Evolutionary conservation across 1,139 yeast species (phyloP), one percentile per base, ranked within the genome.

Genomic region (Pichia sp.): DNA sequence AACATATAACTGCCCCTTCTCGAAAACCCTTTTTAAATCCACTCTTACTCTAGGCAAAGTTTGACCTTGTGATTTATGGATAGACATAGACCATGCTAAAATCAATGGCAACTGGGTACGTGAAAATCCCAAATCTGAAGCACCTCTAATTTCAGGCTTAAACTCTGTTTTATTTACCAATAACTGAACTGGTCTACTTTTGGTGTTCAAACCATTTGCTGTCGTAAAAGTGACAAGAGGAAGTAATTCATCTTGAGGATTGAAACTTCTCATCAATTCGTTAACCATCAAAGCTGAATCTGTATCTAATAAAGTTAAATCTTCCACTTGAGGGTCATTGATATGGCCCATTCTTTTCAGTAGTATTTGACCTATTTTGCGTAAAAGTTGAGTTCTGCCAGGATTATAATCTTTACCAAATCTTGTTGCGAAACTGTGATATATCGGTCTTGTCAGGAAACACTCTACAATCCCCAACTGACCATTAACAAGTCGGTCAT

Each of bases 61-160:
- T 63, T 86, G 96, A 2, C 96, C 96, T 61, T 86, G 96, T 0
- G 95, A 80, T 55, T 86, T 86, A 60, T 86, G 96, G 40, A 86
- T 86, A 0, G 95, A 84, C 53, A 86, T 63, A 0, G 96, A 94
- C 95, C 95, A 86, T 11, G 95, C 79, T 30, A 84, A 66, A 41
- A 84, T 66, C 30, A 86, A 65, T 0, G 96, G 96, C 4, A 84
- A 52, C 57, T 86, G 96, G 0, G 48, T 53, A 50, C 93, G 69
- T 12, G 47, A 39, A 10, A 39, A 36, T 12, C 36, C 39, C 15
- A 26, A 50, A 3, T 75, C 69, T 26, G 61, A 64, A 21, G 77
- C 80, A 32, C 66, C 63, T 41, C 72, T 76, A 53, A 77, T 28
- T 23, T 44, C 47, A 2, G 43, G 41, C 28, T 36, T 40, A 30